Evolutionary conservation across 2,329 filamentous ascomycete genomes (phyloP), one percentile per base, ranked within the genome.

Genomic region (Trichoderma cornu-damae): DNA sequence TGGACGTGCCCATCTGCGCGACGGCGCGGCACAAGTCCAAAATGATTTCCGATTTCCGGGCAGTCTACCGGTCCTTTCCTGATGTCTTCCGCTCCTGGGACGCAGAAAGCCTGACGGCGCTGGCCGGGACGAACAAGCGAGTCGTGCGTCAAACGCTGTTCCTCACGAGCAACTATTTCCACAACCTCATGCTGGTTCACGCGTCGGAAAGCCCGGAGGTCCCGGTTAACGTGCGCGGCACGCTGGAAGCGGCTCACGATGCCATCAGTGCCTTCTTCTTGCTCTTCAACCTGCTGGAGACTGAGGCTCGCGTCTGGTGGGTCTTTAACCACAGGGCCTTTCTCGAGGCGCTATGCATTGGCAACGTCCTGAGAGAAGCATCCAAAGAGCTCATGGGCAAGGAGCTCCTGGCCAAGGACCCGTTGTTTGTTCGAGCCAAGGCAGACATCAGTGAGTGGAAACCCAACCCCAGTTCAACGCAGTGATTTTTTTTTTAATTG

Each of bases 241-340:
- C 87, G 3, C 73, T 92, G 11, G 87, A 91, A 69, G 87, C 88
- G 0, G 88, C 88, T 0, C 85, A 90, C 64, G 86, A 88, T 67
- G 88, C 88, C 4, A 82, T 93, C 46, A 80, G 79, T 43, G 77
- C 87, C 1, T 93, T 91, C 68, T 91, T 92, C 69, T 77, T 90
- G 58, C 77, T 91, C 6, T 89, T 85, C 71, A 76, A 75, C 35
- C 73, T 89, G 11, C 84, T 91, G 61, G 83, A 86, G 63, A 76
- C 77, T 14, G 89, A 93, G 73, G 87, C 87, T 1, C 80, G 85
- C 12, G 88, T 91, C 1, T 92, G 88, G 88, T 93, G 88, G 88
- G 87, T 90, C 0, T 90, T 91, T 63, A 89, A 90, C 68, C 89
- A 92, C 67, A 77, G 89, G 1, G 88, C 88, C 0, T 92, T 92